Percentiles rank a stretch among this genome's conserved stretches.
phyloP scores from a whole-genome alignment of 2,329 filamentous ascomycete species.

The Aureobasidium sp. region DNA sequence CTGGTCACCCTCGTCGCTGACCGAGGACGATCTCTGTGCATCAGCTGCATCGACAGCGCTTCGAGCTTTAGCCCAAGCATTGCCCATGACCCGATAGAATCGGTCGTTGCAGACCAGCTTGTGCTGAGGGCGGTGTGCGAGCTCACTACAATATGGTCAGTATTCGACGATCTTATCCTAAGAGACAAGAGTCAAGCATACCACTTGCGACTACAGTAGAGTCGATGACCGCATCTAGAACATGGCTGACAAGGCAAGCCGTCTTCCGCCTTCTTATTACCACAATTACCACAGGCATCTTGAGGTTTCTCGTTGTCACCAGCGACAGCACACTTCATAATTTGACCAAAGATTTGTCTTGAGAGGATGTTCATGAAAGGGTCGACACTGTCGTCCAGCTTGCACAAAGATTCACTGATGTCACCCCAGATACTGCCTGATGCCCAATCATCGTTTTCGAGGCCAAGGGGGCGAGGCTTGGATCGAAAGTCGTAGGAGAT shows the following conservation, averaged over 20 bases:
- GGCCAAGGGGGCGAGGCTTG: not conserved
- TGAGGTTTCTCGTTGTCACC: conserved; percentile 1
- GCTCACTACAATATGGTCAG: not conserved
- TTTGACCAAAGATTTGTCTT: not conserved
- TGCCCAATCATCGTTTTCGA: not conserved
- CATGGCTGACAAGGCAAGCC: not conserved
- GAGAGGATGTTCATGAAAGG: not conserved
- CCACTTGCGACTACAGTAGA: not conserved
- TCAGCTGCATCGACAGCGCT: not conserved
- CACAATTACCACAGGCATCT: conserved; percentile 4
- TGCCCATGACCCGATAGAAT: not conserved
- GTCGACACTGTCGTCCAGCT: not conserved
- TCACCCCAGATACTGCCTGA: not conserved
- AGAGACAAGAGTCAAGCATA: not conserved
- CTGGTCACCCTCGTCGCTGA: not conserved
- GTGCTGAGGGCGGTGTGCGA: not conserved
- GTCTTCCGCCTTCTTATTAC: not conserved
- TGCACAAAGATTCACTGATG: not conserved
- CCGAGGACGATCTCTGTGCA: not conserved
- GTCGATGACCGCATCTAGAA: not conserved
- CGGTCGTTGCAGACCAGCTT: not conserved
- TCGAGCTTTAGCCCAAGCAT: not conserved
- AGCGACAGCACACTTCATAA: not conserved
- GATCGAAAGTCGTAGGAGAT: not conserved
- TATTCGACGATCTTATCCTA: not conserved